Conservation (phyloP, 1,284 basidiomycete species). For the Farysia itapuensis region DNA sequence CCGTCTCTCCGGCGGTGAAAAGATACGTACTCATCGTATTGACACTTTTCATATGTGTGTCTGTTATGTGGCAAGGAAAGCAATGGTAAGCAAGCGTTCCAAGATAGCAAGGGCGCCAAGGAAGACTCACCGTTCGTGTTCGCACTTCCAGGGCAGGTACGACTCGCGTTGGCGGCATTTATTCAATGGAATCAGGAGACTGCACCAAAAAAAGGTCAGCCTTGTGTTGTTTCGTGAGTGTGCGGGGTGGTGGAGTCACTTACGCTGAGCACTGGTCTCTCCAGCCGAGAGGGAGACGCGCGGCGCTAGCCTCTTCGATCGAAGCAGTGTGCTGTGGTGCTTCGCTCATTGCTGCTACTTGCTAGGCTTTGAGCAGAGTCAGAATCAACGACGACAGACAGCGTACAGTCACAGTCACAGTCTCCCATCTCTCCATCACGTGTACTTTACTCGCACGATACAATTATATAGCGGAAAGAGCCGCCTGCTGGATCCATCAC, state of each 20-base stretch:
- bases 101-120: too few relatives aligned
- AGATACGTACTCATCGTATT: conserved; percentile 54
- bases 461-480: too few relatives aligned
- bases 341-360: not conserved
- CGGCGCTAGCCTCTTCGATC: conserved; percentile 76
- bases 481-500: too few relatives aligned
- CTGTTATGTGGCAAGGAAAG: too few relatives aligned
- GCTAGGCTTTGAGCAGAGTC: too few relatives aligned
- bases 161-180: conserved; percentile 72
- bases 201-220: conserved; percentile 57
- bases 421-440: too few relatives aligned
- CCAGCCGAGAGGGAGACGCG: conserved; percentile 78
- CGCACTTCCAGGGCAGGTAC: conserved; percentile 80
- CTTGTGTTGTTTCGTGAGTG: not conserved
- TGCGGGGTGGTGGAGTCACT: conserved; percentile 57
- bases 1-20: not conserved
- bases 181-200: conserved; percentile 82
- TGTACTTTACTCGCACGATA: too few relatives aligned
- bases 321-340: conserved; percentile 68
- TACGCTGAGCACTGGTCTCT: conserved; percentile 89
- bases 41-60: conserved; percentile 57
- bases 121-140: conserved; percentile 70
- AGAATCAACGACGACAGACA: too few relatives aligned
- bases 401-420: too few relatives aligned
- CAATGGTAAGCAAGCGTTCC: too few relatives aligned